Evolutionary conservation across 257 asterid genomes (phyloP).

Genomic region (Forsythia viridissima): DNA sequence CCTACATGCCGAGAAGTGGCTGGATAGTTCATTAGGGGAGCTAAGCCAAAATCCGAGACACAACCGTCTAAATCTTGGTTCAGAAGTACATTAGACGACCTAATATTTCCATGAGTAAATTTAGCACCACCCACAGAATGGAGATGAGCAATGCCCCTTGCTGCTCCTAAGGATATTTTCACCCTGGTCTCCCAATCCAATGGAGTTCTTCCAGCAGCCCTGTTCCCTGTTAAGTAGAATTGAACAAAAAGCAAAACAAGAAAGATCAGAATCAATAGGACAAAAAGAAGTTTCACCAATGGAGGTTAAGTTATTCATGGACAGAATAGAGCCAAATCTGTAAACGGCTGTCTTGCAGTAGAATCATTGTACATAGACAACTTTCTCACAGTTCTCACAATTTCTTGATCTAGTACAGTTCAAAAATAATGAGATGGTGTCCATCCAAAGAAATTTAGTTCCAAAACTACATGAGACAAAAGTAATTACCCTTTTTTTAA

Average conservation of each 20-base stretch:
- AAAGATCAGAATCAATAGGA: background rate
- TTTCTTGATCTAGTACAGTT: background rate
- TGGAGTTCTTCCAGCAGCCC: conserved; percentile 55
- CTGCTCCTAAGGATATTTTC: conserved; percentile 79
- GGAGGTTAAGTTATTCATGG: background rate
- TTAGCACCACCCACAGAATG: conserved; percentile 80
- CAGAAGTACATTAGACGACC: conserved; percentile 79
- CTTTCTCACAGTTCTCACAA: background rate
- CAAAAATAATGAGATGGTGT: background rate
- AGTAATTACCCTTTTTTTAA: background rate
- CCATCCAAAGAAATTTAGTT: background rate
- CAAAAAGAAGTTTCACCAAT: background rate
- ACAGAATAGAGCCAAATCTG: background rate
- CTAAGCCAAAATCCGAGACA: conserved; percentile 78
- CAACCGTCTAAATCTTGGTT: conserved; percentile 69
- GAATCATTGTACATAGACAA: too few relatives aligned
- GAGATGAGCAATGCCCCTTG: conserved; percentile 74
- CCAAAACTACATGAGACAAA: background rate
- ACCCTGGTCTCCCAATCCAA: conserved; percentile 86
- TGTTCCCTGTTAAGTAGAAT: conserved; percentile 49
- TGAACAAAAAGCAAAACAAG: background rate
- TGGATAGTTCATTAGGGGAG: conserved; percentile 79
- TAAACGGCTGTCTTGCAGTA: too few relatives aligned
- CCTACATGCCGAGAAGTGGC: conserved; percentile 70
- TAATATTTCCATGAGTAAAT: conserved; percentile 81